Percentiles rank a stretch among this genome's conserved stretches.
Conservation (phyloP, 1,139 yeast genomes). For the Lodderomyces theae region DNA sequence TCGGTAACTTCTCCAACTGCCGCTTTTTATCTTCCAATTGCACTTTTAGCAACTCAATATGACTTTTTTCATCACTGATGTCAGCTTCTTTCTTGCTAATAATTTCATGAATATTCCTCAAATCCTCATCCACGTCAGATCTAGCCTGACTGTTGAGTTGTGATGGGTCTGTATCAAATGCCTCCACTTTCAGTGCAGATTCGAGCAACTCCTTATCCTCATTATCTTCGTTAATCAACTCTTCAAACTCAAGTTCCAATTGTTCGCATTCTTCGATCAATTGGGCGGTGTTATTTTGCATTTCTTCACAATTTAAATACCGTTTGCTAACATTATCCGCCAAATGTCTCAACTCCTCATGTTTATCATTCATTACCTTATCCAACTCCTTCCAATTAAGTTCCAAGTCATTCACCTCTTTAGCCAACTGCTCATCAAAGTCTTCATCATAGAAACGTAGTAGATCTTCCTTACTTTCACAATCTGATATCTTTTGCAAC, state of each 20-base stretch:
- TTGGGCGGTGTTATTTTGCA: slow-evolving; percentile 13
- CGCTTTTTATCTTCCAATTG: slow-evolving; percentile 7
- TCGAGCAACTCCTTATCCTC: slow-evolving; percentile 3
- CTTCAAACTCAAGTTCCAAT: slow-evolving; percentile 21
- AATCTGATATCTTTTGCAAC: slow-evolving; percentile 27
- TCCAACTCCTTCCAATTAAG: slow-evolving; percentile 20
- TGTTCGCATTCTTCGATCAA: slow-evolving; percentile 18
- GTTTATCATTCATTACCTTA: slow-evolving; percentile 17
- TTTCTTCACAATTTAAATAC: slow-evolving; percentile 17
- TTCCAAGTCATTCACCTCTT: slow-evolving; percentile 19
- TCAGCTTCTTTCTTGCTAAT: slow-evolving; percentile 11
- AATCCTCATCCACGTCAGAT: slow-evolving; percentile 6
- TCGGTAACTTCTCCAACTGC: slow-evolving; percentile 5
- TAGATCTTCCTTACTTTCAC: neutral
- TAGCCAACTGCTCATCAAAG: slow-evolving; percentile 20
- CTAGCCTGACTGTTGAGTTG: slow-evolving; percentile 4
- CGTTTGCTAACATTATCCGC: slow-evolving; percentile 20
- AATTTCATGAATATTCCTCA: slow-evolving; percentile 6
- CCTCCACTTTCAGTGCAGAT: neutral
- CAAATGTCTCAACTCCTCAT: slow-evolving; percentile 19
- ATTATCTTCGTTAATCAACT: slow-evolving; percentile 13
- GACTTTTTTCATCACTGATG: neutral
- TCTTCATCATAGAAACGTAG: slow-evolving; percentile 15
- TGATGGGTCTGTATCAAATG: neutral
- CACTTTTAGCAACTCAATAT: slow-evolving; percentile 6